Conservation (phyloP, 1,284 basidiomycete species). For the Apiotrichum porosum region DNA sequence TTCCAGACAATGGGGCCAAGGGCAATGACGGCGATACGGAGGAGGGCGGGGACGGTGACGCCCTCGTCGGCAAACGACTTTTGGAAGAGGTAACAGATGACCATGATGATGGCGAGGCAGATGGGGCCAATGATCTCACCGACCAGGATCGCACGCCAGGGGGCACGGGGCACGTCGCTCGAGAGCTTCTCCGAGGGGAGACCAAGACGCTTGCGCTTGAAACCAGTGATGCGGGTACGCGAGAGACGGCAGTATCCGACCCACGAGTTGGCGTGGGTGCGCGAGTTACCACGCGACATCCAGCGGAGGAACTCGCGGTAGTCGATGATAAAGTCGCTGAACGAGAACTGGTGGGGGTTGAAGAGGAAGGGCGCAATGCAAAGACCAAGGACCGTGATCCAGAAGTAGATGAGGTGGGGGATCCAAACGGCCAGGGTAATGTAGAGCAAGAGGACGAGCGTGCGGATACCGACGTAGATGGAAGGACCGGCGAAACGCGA, state of each 20-base stretch:
- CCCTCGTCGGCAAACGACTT: conserved; percentile 59
- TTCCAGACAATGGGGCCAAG: conserved; percentile 96
- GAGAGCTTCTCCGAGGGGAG: conserved; percentile 92
- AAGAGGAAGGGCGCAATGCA: conserved; percentile 91
- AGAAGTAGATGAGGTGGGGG: conserved; percentile 90
- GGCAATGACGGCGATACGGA: conserved; percentile 88
- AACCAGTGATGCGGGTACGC: conserved; percentile 91
- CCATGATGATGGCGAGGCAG: conserved; percentile 74
- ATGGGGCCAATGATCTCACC: conserved; percentile 83
- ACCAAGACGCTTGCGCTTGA: conserved; percentile 93
- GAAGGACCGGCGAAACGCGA: conserved; percentile 94
- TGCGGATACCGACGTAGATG: conserved; percentile 92
- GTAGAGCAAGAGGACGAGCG: conserved; percentile 81
- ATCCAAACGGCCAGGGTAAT: conserved; percentile 85
- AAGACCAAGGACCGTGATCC: conserved; percentile 80
- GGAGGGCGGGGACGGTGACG: conserved; percentile 63
- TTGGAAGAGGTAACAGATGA: conserved; percentile 75
- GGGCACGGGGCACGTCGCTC: conserved; percentile 82
- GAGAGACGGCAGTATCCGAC: conserved; percentile 93
- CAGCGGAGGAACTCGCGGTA: conserved; percentile 93
- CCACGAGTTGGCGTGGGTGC: conserved; percentile 95
- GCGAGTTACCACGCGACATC: conserved; percentile 95
- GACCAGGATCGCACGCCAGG: conserved; percentile 80
- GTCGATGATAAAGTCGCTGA: conserved; percentile 91
- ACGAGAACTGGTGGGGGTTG: conserved; percentile 95